Conservation (phyloP, 2,329 filamentous ascomycete genomes). For the Penicillium nordicum region DNA sequence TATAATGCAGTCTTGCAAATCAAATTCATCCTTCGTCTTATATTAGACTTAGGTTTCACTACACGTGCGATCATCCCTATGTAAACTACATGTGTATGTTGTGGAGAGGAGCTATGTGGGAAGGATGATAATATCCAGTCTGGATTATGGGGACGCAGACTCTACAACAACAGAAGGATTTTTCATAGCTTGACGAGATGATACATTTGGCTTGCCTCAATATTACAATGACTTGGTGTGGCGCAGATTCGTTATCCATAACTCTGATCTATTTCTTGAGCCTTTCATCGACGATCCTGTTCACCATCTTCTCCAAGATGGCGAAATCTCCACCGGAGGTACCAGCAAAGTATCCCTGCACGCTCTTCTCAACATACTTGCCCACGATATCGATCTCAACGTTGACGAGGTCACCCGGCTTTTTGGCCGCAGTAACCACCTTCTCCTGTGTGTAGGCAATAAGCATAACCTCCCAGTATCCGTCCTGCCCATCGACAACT, state of each 20-base stretch:
- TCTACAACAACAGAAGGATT: background rate
- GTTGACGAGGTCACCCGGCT: constrained; percentile 77
- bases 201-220: background rate
- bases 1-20: constrained; percentile 4
- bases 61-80: background rate
- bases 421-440: constrained; percentile 77
- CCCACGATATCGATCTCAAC: constrained; percentile 87
- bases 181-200: background rate
- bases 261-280: constrained; percentile 42
- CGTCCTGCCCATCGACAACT: constrained; percentile 74
- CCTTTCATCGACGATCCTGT: constrained; percentile 70
- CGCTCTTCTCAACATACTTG: constrained; percentile 68
- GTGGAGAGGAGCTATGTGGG: too few relatives aligned
- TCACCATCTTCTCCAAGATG: constrained; percentile 68
- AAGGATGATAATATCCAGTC: background rate
- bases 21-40: constrained; percentile 6
- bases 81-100: background rate
- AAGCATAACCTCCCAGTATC: constrained; percentile 94
- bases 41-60: background rate
- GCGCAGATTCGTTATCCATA: background rate
- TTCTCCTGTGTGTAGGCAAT: constrained; percentile 95
- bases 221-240: background rate
- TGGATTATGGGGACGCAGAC: background rate
- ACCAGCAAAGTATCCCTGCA: constrained; percentile 68
- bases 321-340: constrained; percentile 42